Conservation (phyloP, 1,284 basidiomycete species). For the Mycena sp. region DNA sequence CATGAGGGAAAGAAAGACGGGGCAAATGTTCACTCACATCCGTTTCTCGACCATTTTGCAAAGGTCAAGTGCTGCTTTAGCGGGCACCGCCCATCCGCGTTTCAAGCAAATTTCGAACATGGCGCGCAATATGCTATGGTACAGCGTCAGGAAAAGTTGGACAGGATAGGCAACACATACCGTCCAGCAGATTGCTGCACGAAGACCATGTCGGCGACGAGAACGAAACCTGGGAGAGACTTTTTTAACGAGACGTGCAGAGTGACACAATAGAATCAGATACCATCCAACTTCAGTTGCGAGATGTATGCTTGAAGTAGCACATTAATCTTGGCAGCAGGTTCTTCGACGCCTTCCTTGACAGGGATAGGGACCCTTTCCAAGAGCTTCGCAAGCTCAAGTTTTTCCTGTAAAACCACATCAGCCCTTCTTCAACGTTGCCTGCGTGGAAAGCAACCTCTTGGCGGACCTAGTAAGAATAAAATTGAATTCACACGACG, state of each 20-base stretch:
- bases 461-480: slow-evolving; percentile 59
- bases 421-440: slow-evolving; percentile 3
- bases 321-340: slow-evolving; percentile 97
- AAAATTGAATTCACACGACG: neutral
- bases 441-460: slow-evolving; percentile 47
- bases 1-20: neutral
- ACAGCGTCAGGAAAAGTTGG: neutral
- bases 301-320: slow-evolving; percentile 96
- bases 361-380: slow-evolving; percentile 98
- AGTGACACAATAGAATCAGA: slow-evolving; percentile 4
- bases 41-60: slow-evolving; percentile 97
- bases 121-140: slow-evolving; percentile 87
- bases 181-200: slow-evolving; percentile 92
- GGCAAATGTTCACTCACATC: slow-evolving; percentile 62
- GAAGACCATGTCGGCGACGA: slow-evolving; percentile 99
- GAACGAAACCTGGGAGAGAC: slow-evolving; percentile 77
- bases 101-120: slow-evolving; percentile 99
- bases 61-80: slow-evolving; percentile 90
- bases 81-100: slow-evolving; percentile 97
- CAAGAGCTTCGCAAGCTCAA: slow-evolving; percentile 92
- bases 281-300: slow-evolving; percentile 91
- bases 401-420: slow-evolving; percentile 68
- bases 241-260: neutral
- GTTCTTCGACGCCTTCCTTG: slow-evolving; percentile 97
- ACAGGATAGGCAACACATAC: slow-evolving; percentile 45